phyloP scores from a whole-genome alignment of 805 yeast genomes.

The Zygotorulaspora sp. region DNA sequence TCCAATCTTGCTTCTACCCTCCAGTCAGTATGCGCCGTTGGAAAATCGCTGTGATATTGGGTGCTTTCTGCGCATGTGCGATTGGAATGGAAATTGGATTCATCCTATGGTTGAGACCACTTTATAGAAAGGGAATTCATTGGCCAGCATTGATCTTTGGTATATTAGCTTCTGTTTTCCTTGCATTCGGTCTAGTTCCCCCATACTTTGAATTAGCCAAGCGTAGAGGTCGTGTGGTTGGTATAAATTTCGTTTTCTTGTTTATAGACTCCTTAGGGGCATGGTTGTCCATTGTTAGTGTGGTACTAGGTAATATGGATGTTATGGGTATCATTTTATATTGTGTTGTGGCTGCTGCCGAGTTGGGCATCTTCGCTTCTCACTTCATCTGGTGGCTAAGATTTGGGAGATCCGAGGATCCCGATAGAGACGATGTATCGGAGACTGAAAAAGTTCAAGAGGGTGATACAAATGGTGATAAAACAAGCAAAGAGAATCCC shows the following conservation, averaged over 20 bases:
- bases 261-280: conserved; percentile 80
- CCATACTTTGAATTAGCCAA: conserved; percentile 83
- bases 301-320: conserved; percentile 60
- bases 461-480: neutral
- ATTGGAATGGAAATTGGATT: conserved; percentile 67
- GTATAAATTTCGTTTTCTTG: conserved; percentile 79
- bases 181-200: conserved; percentile 78
- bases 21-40: conserved; percentile 45
- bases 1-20: conserved; percentile 69
- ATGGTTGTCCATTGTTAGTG: conserved; percentile 62
- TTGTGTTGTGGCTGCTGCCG: conserved; percentile 66
- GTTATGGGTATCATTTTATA: conserved; percentile 76
- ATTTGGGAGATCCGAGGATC: conserved; percentile 24
- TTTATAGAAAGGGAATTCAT: conserved; percentile 44
- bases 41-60: conserved; percentile 38
- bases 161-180: conserved; percentile 65
- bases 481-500: neutral
- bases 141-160: conserved; percentile 87
- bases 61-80: conserved; percentile 40
- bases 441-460: neutral
- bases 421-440: conserved; percentile 1
- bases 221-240: conserved; percentile 79
- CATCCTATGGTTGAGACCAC: conserved; percentile 61
- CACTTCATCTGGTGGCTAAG: conserved; percentile 67
- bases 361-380: conserved; percentile 67